phyloP scores from a whole-genome alignment of 306 rosid genomes.

The Cotoneaster glaucophyllus region DNA sequence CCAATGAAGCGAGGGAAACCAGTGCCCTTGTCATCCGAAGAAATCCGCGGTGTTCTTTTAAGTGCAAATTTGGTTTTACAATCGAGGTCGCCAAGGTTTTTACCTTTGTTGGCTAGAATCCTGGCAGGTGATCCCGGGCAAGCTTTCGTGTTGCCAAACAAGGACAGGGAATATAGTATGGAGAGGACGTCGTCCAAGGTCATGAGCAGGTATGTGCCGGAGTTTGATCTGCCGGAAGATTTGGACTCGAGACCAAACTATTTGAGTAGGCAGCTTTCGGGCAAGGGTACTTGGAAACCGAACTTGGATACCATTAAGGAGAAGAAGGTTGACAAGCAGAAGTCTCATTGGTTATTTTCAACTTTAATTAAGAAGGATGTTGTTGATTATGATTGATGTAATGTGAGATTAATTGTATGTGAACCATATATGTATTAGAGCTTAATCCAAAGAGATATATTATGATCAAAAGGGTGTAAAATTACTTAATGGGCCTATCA shows the following conservation, averaged over 20 bases:
- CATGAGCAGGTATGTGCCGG: conserved; percentile 11
- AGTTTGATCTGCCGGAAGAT: conserved; percentile 33
- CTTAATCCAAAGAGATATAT: background rate
- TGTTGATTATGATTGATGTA: background rate
- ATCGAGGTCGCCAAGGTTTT: conserved; percentile 28
- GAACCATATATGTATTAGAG: background rate
- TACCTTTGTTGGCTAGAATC: conserved; percentile 49
- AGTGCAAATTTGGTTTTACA: conserved; percentile 31
- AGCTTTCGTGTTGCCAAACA: conserved; percentile 12
- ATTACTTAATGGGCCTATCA: no score
- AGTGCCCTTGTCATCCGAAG: conserved; percentile 35
- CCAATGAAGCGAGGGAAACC: conserved; percentile 75
- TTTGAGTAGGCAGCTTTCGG: conserved; percentile 69
- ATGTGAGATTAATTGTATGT: background rate
- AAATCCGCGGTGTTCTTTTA: conserved; percentile 34
- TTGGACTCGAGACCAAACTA: conserved; percentile 49
- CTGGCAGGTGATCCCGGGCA: conserved; percentile 3
- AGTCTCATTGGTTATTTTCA: conserved; percentile 34
- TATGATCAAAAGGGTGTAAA: background rate
- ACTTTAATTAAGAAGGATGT: background rate
- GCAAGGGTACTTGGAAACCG: conserved; percentile 75
- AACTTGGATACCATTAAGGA: conserved; percentile 75
- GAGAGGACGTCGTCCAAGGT: conserved; percentile 12
- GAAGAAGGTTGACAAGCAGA: conserved; percentile 48
- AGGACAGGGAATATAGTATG: conserved; percentile 11